Conservation (phyloP, 139 green algal genomes). For the Chlorella vulgaris region DNA sequence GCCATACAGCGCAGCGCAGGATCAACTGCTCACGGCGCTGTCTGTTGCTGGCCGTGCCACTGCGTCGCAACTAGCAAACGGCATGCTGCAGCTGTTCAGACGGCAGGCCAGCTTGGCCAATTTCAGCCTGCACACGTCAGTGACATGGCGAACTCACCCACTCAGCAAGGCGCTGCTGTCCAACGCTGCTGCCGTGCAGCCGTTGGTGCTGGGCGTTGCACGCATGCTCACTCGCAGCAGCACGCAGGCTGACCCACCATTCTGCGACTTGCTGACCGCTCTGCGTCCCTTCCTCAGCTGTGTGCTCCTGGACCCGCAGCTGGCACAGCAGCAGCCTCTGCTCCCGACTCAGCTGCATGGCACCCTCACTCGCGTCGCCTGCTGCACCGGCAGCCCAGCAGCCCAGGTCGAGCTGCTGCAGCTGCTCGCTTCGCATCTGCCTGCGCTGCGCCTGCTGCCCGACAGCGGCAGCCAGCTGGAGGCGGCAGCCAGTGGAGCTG, state of each 20-base stretch:
- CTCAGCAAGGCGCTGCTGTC: slow-evolving; percentile 22
- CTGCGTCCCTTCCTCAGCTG: slow-evolving; percentile 27
- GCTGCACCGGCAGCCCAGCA: neutral
- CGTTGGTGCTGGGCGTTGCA: neutral
- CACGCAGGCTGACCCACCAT: neutral
- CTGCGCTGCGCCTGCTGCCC: slow-evolving; percentile 4
- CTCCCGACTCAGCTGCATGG: slow-evolving; percentile 11
- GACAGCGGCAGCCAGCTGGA: slow-evolving; percentile 1
- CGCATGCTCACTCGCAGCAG: neutral
- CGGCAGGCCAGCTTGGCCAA: neutral
- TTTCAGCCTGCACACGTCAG: neutral
- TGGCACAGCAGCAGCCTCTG: slow-evolving; percentile 3
- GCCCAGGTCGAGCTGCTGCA: slow-evolving; percentile 24
- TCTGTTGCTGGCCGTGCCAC: neutral
- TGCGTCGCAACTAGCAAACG: neutral
- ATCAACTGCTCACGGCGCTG: slow-evolving; percentile 23
- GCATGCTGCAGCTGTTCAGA: slow-evolving; percentile 8
- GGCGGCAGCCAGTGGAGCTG: neutral
- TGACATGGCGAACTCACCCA: slow-evolving; percentile 2
- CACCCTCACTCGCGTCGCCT: slow-evolving; percentile 6
- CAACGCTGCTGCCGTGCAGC: neutral
- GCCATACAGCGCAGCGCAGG: no score
- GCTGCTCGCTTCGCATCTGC: slow-evolving; percentile 13
- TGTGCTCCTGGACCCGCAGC: slow-evolving; percentile 8
- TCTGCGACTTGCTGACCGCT: neutral